Base-by-base conservation (phyloP, 768 basidiomycete genomes). In the Rhodotorula diobovata region DNA sequence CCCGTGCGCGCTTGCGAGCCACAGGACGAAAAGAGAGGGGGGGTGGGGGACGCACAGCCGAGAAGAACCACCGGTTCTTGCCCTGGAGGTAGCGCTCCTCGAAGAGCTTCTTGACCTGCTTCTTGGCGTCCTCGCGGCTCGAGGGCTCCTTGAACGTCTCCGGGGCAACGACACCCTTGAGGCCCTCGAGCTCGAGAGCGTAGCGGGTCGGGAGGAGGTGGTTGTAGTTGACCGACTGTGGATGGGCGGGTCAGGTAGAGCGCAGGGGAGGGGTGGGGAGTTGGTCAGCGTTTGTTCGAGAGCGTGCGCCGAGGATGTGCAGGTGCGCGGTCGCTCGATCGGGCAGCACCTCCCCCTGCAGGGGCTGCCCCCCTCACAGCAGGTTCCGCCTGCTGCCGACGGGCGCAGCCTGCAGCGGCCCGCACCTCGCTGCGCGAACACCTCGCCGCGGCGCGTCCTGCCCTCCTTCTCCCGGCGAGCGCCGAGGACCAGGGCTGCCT, bases 181-280 rank as follows among this genome's bases (percentile, higher is more conserved):
- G 84, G 63, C 87, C 86, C 82, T 99, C 96, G 80, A 98, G 85
- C 81, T 99, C 96, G 78, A 99, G 87, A 73, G 91, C 90, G 83
- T 98, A 99, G 82, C 96, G 95, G 72, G 96, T 98, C 55, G 96
- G 96, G 89, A 98, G 95, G 74, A 99, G 86, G 83, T 99, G 96
- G 68, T 93, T 91, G 86, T 98, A 98, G 87, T 99, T 99, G 82
- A 98, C 82, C 68, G 88, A 85, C 93, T 95, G 68, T 50, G 61
- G 10, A 28, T 8, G n/a, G 35, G 56, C 28, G 54, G 37, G 48
- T 50, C 30, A 53, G 35, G 25, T 23, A 28, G 43, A 15, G 4
- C 50, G 30, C n/a, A 39, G 39, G 21, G 55, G 37, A n/a, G 41
- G 34, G 34, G 18, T 37, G 30, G 55, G 4, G 46, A 39, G 35